These are phyloP conservation scores for Delonix regia DNA, from an alignment of 306 rosid genomes.

Conservation along the genomic window DNA sequence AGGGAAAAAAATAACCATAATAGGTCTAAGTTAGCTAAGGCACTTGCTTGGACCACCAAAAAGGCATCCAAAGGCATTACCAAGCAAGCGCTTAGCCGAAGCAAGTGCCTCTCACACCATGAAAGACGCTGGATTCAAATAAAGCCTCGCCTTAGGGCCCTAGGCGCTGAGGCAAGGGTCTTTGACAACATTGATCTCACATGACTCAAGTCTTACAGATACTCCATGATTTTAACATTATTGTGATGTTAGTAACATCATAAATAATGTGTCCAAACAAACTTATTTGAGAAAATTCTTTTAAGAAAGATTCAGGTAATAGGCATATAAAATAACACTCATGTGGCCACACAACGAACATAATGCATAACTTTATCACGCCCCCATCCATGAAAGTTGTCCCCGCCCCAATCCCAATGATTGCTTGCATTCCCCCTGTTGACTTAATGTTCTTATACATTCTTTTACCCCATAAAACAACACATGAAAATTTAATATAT, in stretches of 20 bases:
- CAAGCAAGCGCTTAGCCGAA: too few relatives aligned
- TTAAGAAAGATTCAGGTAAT: neutral
- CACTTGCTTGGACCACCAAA: too few relatives aligned
- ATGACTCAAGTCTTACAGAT: neutral
- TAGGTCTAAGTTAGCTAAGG: too few relatives aligned
- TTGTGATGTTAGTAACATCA: slow-evolving; percentile 3
- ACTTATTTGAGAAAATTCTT: neutral
- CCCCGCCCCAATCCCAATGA: neutral
- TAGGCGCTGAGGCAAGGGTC: too few relatives aligned
- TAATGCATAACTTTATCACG: neutral
- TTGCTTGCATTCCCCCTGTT: neutral
- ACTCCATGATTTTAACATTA: neutral
- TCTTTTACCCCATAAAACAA: neutral
- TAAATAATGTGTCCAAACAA: neutral
- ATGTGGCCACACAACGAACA: neutral
- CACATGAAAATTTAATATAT: neutral
- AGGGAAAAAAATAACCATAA: too few relatives aligned
- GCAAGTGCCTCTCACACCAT: too few relatives aligned
- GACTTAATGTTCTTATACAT: neutral
- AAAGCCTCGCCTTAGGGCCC: too few relatives aligned
- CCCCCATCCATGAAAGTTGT: neutral
- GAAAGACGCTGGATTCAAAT: too few relatives aligned
- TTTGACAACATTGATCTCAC: too few relatives aligned
- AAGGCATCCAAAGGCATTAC: too few relatives aligned
- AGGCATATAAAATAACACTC: neutral